These are phyloP conservation scores for Apiotrichum sp. DNA, from an alignment of 1,284 basidiomycete genomes.

Conservation along the genomic window DNA sequence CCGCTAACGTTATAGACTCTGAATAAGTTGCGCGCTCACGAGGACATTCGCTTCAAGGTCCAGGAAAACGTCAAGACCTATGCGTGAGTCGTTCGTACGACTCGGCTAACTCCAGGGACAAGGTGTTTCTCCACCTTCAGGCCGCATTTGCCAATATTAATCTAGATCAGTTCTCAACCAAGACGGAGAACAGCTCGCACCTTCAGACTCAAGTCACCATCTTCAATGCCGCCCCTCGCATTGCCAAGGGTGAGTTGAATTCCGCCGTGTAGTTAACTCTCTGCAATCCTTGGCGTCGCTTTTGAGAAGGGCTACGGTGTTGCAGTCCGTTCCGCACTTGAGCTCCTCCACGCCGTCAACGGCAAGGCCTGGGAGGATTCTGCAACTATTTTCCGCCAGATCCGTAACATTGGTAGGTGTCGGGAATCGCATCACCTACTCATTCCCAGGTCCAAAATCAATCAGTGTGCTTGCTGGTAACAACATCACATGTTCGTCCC, in stretches of 20 bases:
- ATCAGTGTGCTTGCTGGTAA: constrained; percentile 25
- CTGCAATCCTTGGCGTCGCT: constrained; percentile 35
- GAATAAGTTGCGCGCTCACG: constrained; percentile 29
- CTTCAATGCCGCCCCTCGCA: constrained; percentile 32
- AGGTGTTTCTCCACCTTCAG: constrained; percentile 44
- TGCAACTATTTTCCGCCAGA: constrained; percentile 37
- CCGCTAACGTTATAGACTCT: constrained; percentile 18
- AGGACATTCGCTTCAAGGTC: constrained; percentile 29
- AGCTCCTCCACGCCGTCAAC: constrained; percentile 29
- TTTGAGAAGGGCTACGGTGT: constrained; percentile 23
- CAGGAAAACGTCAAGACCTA: constrained; percentile 26
- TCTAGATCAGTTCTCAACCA: constrained; percentile 23
- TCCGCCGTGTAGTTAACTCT: not conserved
- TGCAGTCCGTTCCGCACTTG: constrained; percentile 25
- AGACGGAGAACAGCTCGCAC: constrained; percentile 25
- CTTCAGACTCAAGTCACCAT: constrained; percentile 29
- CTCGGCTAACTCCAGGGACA: constrained; percentile 31
- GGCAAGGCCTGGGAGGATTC: constrained; percentile 45
- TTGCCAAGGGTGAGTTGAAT: constrained; percentile 27
- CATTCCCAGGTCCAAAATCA: constrained; percentile 29
- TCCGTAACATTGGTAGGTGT: constrained; percentile 24
- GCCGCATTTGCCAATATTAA: constrained; percentile 33
- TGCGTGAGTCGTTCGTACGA: constrained; percentile 14
- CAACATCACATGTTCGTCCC: constrained; percentile 25
- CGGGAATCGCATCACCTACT: not conserved